Conservation (phyloP, 257 asterid species). For the Fraxinus quadrangulata region DNA sequence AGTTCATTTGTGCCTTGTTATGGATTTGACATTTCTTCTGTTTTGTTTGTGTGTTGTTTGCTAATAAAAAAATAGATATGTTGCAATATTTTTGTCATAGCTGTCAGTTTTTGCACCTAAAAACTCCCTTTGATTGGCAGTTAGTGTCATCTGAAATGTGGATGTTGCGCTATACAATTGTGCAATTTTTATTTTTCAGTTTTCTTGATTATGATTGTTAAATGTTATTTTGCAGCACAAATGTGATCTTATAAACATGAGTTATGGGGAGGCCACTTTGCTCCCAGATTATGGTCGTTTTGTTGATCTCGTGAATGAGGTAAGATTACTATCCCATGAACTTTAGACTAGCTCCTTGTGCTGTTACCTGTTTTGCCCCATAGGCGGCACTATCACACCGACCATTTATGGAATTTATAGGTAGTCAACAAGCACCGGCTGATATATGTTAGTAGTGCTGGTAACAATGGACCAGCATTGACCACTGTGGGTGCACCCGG, state of each 20-base stretch:
- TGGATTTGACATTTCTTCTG: background rate
- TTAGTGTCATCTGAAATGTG: background rate
- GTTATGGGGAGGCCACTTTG: conserved; percentile 90
- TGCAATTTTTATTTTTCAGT: conserved; percentile 16
- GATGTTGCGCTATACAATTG: conserved; percentile 11
- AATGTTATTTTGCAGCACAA: conserved; percentile 65
- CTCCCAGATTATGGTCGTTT: conserved; percentile 98
- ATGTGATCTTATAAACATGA: conserved; percentile 97
- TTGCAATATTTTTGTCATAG: background rate
- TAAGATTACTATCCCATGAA: conserved; percentile 29
- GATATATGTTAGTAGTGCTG: conserved; percentile 93
- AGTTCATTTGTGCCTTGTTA: background rate
- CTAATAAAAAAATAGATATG: background rate
- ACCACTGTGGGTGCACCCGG: conserved; percentile 99
- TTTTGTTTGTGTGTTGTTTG: background rate
- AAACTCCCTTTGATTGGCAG: background rate
- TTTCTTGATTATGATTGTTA: conserved; percentile 16
- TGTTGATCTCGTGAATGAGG: conserved; percentile 96
- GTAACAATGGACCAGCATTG: conserved; percentile 94
- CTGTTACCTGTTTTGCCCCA: conserved; percentile 10
- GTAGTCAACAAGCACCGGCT: conserved; percentile 87
- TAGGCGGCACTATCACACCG: conserved; percentile 11
- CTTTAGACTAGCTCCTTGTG: conserved; percentile 27
- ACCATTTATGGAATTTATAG: conserved; percentile 41
- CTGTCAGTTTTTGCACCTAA: background rate